These are phyloP conservation scores for Lecanosticta acicola DNA, from an alignment of 2,329 filamentous ascomycete genomes.

Conservation along the genomic window DNA sequence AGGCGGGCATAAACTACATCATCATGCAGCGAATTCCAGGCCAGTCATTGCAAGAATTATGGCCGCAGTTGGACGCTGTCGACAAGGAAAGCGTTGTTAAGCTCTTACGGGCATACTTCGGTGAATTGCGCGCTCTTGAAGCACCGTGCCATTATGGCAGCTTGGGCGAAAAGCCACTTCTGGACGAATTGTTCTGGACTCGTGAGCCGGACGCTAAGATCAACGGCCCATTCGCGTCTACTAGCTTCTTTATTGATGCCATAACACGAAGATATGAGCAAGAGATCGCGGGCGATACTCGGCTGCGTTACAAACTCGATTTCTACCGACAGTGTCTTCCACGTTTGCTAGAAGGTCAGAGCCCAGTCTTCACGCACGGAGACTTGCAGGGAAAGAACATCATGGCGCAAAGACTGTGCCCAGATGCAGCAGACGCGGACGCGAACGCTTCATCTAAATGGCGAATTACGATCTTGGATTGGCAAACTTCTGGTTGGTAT, in stretches of 20 bases:
- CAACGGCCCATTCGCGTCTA: conserved; percentile 4
- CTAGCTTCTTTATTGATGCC: conserved; percentile 1
- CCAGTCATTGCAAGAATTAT: conserved; percentile 2
- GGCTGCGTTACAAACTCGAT: neutral
- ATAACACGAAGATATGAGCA: neutral
- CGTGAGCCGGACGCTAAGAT: neutral
- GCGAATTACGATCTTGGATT: conserved; percentile 3
- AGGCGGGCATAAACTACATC: conserved; percentile 3
- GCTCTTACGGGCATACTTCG: neutral
- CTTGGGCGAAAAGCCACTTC: conserved; percentile 2
- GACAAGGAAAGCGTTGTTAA: conserved; percentile 1
- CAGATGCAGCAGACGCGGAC: neutral
- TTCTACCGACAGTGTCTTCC: conserved; percentile 4
- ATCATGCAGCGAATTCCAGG: conserved; percentile 4
- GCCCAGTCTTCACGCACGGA: conserved; percentile 4
- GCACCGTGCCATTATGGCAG: neutral
- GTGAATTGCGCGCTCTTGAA: neutral
- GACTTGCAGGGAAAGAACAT: conserved; percentile 4
- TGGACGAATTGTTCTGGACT: conserved; percentile 2
- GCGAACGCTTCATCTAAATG: neutral
- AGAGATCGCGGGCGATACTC: neutral
- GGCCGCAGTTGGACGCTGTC: neutral
- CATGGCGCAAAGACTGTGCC: neutral
- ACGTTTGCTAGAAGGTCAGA: neutral
- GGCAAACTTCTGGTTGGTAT: conserved; percentile 4